Evolutionary conservation across 768 basidiomycete genomes (phyloP), one percentile per base, ranked within the genome.

Genomic region (Mycena leptocephala): DNA sequence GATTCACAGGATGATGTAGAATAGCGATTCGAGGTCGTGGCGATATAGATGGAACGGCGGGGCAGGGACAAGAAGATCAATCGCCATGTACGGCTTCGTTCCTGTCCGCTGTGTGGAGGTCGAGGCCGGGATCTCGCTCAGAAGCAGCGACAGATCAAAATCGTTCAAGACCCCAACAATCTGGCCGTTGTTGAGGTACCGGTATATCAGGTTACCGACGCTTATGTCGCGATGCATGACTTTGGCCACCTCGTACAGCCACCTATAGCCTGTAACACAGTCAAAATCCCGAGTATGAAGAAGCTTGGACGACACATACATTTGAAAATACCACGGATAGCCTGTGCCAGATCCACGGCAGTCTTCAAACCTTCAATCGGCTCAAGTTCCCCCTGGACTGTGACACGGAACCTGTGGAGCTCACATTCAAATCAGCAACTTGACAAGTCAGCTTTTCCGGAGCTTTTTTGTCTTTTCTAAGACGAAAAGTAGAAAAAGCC

Each of bases 201-300:
- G 26, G 80, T 80, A 76, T 71, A 78, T 68, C 48, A 70, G 37
- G 81, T 85, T 53, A 76, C 81, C 18, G 61, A 67, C 14, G 82
- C 85, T 69, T 82, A 80, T 28, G 74, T 78, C 33, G 75, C 78
- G 22, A 80, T 84, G 70, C 64, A 82, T 66, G 48, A 83, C 24
- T 20, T 70, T 55, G 3, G 63, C 59, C 11, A 20, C 26, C 32
- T 78, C 69, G 61, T 24, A 65, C 11, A 78, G 69, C 77, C 77
- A 78, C 41, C 55, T 28, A 30, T 76, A 76, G 69, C 74, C 70
- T 78, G 46, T 9, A 28, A 41, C 11, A 20, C 20, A 48, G 30
- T 64, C 41, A 30, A 30, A 64, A 30, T 64, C 9, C 41, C n/a
- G 63, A 43, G 24, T 16, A 64, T 35, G 8, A 61, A 24, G 11